Conservation (phyloP, 179 eudicot species). For the Corrigiola litoralis region DNA sequence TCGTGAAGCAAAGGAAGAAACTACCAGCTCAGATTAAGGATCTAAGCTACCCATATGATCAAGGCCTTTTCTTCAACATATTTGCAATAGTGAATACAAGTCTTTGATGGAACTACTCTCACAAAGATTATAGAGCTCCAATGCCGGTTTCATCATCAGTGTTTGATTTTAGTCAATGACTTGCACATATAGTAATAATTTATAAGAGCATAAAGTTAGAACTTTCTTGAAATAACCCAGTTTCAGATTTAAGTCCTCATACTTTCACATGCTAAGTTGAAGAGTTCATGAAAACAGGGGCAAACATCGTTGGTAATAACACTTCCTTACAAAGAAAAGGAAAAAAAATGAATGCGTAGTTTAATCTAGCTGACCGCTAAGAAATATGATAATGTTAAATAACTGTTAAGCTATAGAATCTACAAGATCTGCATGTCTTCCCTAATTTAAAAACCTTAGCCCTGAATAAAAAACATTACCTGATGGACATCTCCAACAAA, state of each 20-base stretch:
- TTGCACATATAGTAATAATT: too few species aligned
- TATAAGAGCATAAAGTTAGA: too few species aligned
- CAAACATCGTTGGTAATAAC: background rate
- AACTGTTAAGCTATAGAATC: background rate
- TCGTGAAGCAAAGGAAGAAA: background rate
- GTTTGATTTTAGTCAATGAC: background rate
- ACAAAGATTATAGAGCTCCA: background rate
- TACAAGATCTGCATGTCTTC: background rate
- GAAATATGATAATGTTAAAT: background rate
- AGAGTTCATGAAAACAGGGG: background rate
- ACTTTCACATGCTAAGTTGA: background rate
- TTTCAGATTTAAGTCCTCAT: background rate
- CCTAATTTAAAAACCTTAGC: background rate
- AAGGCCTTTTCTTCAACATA: background rate
- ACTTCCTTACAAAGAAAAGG: background rate
- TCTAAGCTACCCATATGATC: background rate
- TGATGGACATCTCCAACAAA: conserved; percentile 96
- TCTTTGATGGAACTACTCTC: background rate
- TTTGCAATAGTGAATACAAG: background rate
- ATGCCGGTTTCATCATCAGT: background rate
- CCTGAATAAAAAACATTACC: conserved; percentile 39
- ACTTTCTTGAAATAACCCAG: too few species aligned
- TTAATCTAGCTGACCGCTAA: background rate
- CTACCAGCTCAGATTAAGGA: background rate
- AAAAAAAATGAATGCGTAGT: too few species aligned